Evolutionary conservation across 164 flowering plant species (phyloP), one percentile per base, ranked within the genome.

Genomic region (Liquidambar formosana): DNA sequence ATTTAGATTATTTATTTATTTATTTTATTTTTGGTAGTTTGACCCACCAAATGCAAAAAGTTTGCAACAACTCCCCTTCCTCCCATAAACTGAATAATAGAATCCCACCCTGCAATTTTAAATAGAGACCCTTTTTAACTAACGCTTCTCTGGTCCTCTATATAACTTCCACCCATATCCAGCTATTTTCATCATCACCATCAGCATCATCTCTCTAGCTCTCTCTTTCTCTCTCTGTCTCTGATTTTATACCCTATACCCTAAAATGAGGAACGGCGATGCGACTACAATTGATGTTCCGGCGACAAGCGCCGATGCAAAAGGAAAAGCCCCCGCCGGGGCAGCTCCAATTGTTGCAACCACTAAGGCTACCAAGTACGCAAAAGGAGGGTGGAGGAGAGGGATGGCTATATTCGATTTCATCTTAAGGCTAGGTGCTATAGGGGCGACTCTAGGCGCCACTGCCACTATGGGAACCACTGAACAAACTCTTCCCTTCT

Each of bases 401-500:
- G 95, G 98, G 5, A 11, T 82, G 8, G 81, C 89, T 15, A 75
- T 93, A 18, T 77, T 86, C 44, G 97, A 89, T 80, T 85, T 93
- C 75, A 49, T 91, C 28, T 64, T 91, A 0, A 80, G 98, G 77
- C 5, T 93, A 8, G 57, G 70, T 25, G 90, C 89, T 1, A 65
- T 90, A 4, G 81, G 67, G 0, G 75, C 91, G 0, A 71, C 88
- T 54, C 75, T 93, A 0, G 85, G 82, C 0, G 95, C 93, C 1
- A 80, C 97, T 10, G 73, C 81, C 18, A 16, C 82, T 46, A 91
- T 93, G 98, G 97, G 86, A 33, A 88, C 89, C 1, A 80, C 94
- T 25, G 81, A 88, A 22, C 81, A 93, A 54, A 88, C 89, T 12
- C 94, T 93, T 61, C 98, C 98, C 3, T 91, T 93, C 77, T 86